Evolutionary conservation across 352 stramenopile genomes (phyloP), one percentile per base, ranked within the genome.

Genomic region (Pythium grandisporangium): DNA sequence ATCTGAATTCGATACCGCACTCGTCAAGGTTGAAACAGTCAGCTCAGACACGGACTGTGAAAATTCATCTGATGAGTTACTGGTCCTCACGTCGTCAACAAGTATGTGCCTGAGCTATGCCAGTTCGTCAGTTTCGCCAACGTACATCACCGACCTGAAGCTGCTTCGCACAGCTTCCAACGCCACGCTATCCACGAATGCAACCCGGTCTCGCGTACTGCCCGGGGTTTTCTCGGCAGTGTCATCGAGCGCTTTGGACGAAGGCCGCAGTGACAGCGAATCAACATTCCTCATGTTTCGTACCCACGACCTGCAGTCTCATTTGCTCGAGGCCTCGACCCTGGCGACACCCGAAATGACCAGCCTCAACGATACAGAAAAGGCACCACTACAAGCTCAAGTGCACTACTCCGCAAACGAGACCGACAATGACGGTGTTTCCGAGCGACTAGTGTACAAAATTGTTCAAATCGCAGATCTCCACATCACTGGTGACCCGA

Each of bases 391-490:
- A n/a, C n/a, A n/a, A n/a, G n/a, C n/a, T n/a, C n/a, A n/a, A n/a
- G n/a, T n/a, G n/a, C n/a, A n/a, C n/a, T n/a, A n/a, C n/a, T n/a
- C n/a, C n/a, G n/a, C n/a, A n/a, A n/a, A n/a, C n/a, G n/a, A n/a
- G n/a, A n/a, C n/a, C n/a, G n/a, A n/a, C n/a, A n/a, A n/a, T n/a
- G n/a, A n/a, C n/a, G n/a, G n/a, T n/a, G n/a, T n/a, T n/a, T n/a
- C 7, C 34, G 41, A 34, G 26, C 30, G 41, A 5, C 62, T 77
- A 14, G 33, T 45, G 30, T 84, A 80, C 52, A 80, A 74, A 34
- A 61, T 84, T 19, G 24, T 84, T 8, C 70, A 84, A 38, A 42
- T 82, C 19, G 60, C 69, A 6, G 69, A 82, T 30, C 49, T 82
- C 30, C 69, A 82, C 50, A 66, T 67, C 36, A 62, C 70, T 1